Conservation (phyloP, 257 asterid species). For the Eustoma russellianum region DNA sequence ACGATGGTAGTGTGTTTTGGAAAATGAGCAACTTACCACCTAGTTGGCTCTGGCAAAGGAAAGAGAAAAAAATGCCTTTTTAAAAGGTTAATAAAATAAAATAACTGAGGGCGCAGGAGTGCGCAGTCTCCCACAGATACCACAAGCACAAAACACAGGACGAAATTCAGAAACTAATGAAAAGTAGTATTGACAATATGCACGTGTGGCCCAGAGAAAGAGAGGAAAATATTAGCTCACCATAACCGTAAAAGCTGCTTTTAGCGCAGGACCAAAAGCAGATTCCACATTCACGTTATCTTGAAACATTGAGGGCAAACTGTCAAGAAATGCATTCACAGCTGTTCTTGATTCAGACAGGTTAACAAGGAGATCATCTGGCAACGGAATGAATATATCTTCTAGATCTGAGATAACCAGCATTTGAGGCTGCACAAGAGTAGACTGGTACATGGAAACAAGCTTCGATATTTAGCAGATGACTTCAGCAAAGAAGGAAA, state of each 20-base stretch:
- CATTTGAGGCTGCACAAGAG: conserved; percentile 25
- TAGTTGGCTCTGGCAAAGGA: conserved; percentile 70
- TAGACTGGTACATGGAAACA: conserved; percentile 27
- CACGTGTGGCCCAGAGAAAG: too few relatives aligned
- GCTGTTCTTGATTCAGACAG: conserved; percentile 89
- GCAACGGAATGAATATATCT: conserved; percentile 28
- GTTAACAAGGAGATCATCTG: conserved; percentile 97
- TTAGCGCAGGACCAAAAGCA: conserved; percentile 99
- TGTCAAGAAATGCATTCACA: conserved; percentile 92
- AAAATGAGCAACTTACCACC: conserved; percentile 96
- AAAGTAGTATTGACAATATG: too few relatives aligned
- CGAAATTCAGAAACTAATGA: too few relatives aligned
- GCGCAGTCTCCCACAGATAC: neutral
- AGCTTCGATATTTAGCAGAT: conserved; percentile 14
- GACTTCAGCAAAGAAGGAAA: neutral
- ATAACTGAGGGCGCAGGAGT: neutral
- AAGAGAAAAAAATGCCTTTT: conserved; percentile 13
- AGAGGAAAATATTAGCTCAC: conserved; percentile 30
- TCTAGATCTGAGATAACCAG: conserved; percentile 29
- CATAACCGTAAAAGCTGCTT: conserved; percentile 88
- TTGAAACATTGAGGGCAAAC: conserved; percentile 88
- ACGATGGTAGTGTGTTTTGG: conserved; percentile 88
- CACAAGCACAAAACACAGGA: neutral
- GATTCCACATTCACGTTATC: conserved; percentile 89
- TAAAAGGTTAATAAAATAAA: conserved; percentile 4